Evolutionary conservation across 257 asterid species (phyloP).

Genomic region (Plantago major): DNA sequence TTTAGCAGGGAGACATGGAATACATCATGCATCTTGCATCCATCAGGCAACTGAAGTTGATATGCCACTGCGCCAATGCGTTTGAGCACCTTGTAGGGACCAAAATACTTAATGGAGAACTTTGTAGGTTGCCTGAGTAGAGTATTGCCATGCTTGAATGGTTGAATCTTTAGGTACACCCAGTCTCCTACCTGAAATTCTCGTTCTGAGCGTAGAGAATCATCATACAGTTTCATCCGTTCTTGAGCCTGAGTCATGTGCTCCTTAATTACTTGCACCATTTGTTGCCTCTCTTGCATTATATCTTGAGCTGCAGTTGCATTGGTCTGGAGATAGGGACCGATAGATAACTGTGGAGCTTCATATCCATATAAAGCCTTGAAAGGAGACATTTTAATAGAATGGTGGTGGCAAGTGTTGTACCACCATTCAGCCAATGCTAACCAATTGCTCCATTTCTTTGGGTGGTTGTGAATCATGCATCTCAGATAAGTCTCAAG

Average conservation of each 20-base stretch:
- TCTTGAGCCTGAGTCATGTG: too few species aligned
- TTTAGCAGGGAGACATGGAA: too few species aligned
- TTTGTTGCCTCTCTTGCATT: background rate
- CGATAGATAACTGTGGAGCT: background rate
- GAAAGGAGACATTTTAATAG: background rate
- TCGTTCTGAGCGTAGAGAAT: background rate
- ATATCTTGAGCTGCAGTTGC: background rate
- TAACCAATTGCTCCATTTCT: background rate
- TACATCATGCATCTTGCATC: too few species aligned
- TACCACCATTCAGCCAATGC: slow-evolving; percentile 6
- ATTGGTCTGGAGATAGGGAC: background rate
- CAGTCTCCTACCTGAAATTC: background rate
- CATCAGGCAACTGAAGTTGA: too few species aligned
- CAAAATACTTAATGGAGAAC: too few species aligned
- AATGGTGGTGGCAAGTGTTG: background rate
- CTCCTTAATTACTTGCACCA: too few species aligned
- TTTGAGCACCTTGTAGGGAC: too few species aligned
- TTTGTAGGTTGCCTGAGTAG: too few species aligned
- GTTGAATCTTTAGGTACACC: background rate
- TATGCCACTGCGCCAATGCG: too few species aligned
- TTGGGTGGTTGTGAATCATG: background rate
- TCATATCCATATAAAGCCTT: background rate
- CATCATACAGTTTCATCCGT: background rate
- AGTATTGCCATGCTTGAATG: background rate
- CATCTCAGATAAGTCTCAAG: background rate